Evolutionary conservation across 805 yeast species (phyloP), one percentile per base, ranked within the genome.

Genomic region (Wickerhamiella slavikovae): DNA sequence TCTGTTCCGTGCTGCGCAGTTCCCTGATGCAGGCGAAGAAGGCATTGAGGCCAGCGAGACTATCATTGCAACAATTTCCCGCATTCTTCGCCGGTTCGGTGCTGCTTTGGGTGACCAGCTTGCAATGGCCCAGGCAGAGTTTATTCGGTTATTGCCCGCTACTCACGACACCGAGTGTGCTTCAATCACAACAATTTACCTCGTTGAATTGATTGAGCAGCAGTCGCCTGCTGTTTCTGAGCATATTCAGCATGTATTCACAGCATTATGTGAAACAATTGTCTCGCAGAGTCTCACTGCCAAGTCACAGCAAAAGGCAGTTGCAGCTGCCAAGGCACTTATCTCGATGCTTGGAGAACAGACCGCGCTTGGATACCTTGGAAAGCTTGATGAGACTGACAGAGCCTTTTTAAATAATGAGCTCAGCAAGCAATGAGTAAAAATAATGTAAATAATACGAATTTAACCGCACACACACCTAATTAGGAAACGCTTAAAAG

Each of bases 141-240:
- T 96, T 96, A 57, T 89, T 30, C 62, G 64, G 36, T 63, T 79
- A 8, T 64, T 89, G 39, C 98, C 96, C 15, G 65, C 85, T 24
- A 52, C 71, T 15, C 75, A 69, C 41, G 95, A 89, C 49, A 75
- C 70, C 24, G 89, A 77, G 40, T 92, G 92, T 4, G 95, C 95
- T 3, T 70, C 80, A 11, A 79, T 64, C 49, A 70, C 79, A 13
- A 89, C 80, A 54, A 60, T 64, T 41, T 83, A 79, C 47, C 57
- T 83, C 38, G 56, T 71, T 6, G 75, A 73, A 36, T 57, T 83
- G 44, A 72, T 82, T 24, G 72, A 71, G 29, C 62, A 61, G 30
- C 63, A 66, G 30, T 82, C 79, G 37, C 64, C 73, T 6, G 56
- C 64, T 3, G 65, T 78, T 21, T 47, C 54, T 13, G 48, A 48